Base-by-base conservation (phyloP, 331 rosid species). In the Saraca asoca region DNA sequence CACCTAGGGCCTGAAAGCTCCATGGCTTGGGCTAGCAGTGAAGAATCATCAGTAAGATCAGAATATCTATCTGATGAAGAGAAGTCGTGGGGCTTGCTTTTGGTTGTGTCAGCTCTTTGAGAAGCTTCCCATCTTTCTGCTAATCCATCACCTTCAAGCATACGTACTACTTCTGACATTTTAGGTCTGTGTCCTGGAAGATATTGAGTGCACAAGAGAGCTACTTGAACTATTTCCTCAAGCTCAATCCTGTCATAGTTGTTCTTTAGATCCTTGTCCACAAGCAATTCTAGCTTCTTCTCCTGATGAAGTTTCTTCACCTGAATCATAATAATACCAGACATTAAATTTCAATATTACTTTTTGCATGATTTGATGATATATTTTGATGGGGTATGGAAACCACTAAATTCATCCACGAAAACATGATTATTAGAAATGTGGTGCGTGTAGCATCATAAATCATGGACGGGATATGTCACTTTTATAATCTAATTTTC, bases 121-220 rank as follows among this genome's bases (percentile, higher is more conserved):
- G 96, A 94, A 46, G 97, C 97, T 80, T 90, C 98, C 97, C 98
- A 94, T 73, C 87, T 80, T 42, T 87, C 96, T 13, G 91, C 96
- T 19, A 94, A 74, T 9, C 98, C 98, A 58, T 94, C 98, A 20
- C 98, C 98, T 86, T 94, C 97, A 37, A 94, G 98, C 98, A 94
- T 94, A 20, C 91, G 66, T 2, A 94, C 96, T 13, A 94, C 97
- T 81, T 94, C 98, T 18, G 97, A 90, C 97, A 94, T 94, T 62
- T 81, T 94, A 0, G 98, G 98, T 24, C 98, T 88, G 20, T 88
- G 88, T 5, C 90, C 81, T 11, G 98, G 98, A 66, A 88, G 90
- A 51, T 84, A 90, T 70, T 94, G 98, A 18, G 98, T 94, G 57
- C 98, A 90, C 58, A 94, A 68, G 44, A 94, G 91, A n/a, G 98